A percentile compares a stretch with the other conserved stretches of the same genome.
phyloP scores from a whole-genome alignment of 2,329 filamentous ascomycete genomes.

The Paecilomyces sp. region DNA sequence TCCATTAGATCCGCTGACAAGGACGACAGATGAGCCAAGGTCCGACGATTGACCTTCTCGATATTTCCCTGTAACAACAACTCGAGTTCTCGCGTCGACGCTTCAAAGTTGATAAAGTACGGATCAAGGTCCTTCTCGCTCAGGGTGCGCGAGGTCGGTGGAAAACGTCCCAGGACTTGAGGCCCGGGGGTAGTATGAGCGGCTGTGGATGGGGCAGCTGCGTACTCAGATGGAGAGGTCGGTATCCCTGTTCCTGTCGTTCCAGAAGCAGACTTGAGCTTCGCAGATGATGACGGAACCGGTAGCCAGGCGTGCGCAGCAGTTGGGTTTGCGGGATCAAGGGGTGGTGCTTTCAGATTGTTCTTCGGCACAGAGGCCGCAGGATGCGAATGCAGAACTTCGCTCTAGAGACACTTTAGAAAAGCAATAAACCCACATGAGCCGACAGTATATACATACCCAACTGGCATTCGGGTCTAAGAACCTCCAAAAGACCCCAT shows the following conservation, averaged over 20 bases:
- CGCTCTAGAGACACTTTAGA: constrained; percentile 55
- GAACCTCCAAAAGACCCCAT: constrained; percentile 97
- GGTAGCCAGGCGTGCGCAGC: constrained; percentile 82
- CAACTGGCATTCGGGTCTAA: constrained; percentile 97
- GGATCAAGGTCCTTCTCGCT: constrained; percentile 88
- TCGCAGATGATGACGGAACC: constrained; percentile 76
- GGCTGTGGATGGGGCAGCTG: constrained; percentile 13
- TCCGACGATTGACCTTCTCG: constrained; percentile 91
- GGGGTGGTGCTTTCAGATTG: constrained; percentile 86
- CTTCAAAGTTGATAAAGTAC: constrained; percentile 91
- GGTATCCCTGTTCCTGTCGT: constrained; percentile 45
- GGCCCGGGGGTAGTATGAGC: constrained; percentile 35
- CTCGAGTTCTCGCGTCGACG: constrained; percentile 86
- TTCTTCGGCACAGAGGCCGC: constrained; percentile 89
- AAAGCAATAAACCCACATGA: too few relatives aligned
- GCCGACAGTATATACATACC: constrained; percentile 49
- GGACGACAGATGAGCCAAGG: constrained; percentile 75
- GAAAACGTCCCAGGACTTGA: constrained; percentile 72
- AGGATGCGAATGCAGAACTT: constrained; percentile 89
- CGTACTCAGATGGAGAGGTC: constrained; percentile 44
- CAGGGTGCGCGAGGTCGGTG: constrained; percentile 66
- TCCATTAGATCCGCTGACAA: constrained; percentile 85
- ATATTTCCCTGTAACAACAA: constrained; percentile 82
- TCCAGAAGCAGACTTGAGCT: constrained; percentile 56
- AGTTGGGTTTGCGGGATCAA: constrained; percentile 88